Evolutionary conservation across 306 rosid genomes (phyloP).

Genomic region (Vigna nakashimae): DNA sequence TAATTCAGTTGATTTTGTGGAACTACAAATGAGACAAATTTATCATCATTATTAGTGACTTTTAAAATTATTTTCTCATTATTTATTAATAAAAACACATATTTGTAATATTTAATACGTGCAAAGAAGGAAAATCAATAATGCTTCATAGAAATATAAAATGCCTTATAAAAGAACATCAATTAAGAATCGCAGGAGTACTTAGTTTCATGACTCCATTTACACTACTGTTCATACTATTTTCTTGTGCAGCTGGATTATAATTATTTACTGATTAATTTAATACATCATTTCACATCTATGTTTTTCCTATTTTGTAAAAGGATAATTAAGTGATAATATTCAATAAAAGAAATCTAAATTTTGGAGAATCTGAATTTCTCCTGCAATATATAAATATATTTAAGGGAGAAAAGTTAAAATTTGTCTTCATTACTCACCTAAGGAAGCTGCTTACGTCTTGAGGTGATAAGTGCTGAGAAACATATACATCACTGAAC

Average conservation of each 20-base stretch:
- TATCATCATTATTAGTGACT: no score
- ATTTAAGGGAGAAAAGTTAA: no score
- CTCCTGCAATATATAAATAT: not conserved
- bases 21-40: no score
- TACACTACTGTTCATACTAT: not conserved
- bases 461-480: not conserved
- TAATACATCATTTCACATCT: slow-evolving; percentile 2
- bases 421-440: not conserved
- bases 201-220: slow-evolving; percentile 14
- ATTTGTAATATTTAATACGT: no score
- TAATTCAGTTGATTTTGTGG: no score
- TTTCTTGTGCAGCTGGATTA: slow-evolving; percentile 28
- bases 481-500: not conserved
- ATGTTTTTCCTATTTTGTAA: slow-evolving; percentile 8
- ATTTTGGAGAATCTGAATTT: slow-evolving; percentile 21
- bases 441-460: not conserved
- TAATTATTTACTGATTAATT: slow-evolving; percentile 14
- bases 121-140: no score
- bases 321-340: not conserved
- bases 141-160: no score
- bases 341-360: not conserved
- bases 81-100: no score
- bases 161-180: no score
- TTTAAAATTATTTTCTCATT: no score
- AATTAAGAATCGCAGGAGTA: not conserved